A percentile compares a stretch with the other conserved stretches of the same genome.
Conservation (phyloP, 2,329 filamentous ascomycete species). For the Pseudocercospora vitis region DNA sequence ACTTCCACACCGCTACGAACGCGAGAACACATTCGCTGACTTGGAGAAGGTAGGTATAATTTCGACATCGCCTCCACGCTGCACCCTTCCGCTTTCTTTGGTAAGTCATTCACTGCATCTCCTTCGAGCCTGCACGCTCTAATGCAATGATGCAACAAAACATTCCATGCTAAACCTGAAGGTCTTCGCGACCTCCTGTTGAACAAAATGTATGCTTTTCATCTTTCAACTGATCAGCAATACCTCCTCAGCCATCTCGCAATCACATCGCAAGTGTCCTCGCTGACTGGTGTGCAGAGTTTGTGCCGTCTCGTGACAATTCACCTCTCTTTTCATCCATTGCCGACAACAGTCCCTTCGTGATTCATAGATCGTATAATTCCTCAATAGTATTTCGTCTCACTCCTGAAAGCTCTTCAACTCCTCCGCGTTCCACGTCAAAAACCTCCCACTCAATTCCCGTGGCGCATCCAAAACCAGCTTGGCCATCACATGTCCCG, state of each 20-base stretch:
- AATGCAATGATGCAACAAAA: conserved; percentile 64
- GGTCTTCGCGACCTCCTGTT: conserved; percentile 59
- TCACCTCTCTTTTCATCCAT: no score
- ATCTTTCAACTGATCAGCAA: conserved; percentile 71
- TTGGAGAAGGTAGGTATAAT: conserved; percentile 25
- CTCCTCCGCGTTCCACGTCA: conserved; percentile 56
- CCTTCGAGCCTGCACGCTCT: neutral
- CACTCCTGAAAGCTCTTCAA: conserved; percentile 35
- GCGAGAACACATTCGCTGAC: conserved; percentile 22
- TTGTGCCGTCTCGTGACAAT: neutral
- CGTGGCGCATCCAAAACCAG: conserved; percentile 65
- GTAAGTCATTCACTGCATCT: conserved; percentile 31
- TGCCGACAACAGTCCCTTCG: no score
- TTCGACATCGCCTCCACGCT: neutral
- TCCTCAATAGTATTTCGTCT: conserved; percentile 5
- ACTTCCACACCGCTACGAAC: neutral
- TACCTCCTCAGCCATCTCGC: neutral
- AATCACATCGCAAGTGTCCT: neutral
- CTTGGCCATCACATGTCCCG: conserved; percentile 81
- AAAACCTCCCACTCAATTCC: conserved; percentile 72
- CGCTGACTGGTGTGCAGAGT: conserved; percentile 1
- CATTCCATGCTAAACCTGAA: conserved; percentile 81
- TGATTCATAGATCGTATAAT: no score
- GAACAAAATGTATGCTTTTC: conserved; percentile 70
- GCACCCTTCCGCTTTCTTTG: neutral